Percentiles rank a stretch among this genome's conserved stretches.
Evolutionary conservation across 306 rosid species (phyloP).

Genomic region (Arachis stenosperma): DNA sequence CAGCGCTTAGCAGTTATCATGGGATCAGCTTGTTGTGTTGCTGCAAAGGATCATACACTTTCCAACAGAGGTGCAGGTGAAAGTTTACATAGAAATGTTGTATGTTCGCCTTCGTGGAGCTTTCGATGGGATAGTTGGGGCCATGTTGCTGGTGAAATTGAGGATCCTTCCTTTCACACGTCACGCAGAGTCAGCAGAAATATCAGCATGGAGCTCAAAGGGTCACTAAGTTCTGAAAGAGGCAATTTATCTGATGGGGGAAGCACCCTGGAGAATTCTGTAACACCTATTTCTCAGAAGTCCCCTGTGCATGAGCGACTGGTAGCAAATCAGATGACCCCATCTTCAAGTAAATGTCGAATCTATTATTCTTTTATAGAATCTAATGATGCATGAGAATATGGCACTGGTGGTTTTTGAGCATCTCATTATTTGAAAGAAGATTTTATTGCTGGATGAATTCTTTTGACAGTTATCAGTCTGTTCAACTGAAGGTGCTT

Average conservation of each 20-base stretch:
- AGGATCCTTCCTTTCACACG: conserved; percentile 47
- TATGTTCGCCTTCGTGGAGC: conserved; percentile 60
- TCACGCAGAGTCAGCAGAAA: conserved; percentile 54
- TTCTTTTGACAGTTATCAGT: conserved; percentile 22
- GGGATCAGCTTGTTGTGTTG: conserved; percentile 65
- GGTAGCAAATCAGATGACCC: conserved; percentile 50
- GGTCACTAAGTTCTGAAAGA: conserved; percentile 65
- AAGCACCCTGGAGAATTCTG: conserved; percentile 58
- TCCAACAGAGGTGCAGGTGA: conserved; percentile 49
- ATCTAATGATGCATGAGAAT: conserved; percentile 22
- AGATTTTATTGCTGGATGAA: conserved; percentile 16
- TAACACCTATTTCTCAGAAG: conserved; percentile 57
- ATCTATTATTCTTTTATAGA: conserved; percentile 2
- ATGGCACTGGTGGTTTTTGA: conserved; percentile 5
- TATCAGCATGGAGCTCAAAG: conserved; percentile 66
- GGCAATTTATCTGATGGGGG: conserved; percentile 60
- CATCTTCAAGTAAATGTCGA: conserved; percentile 56
- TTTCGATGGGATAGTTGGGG: conserved; percentile 59
- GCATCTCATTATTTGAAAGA: conserved; percentile 14
- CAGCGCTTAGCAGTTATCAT: conserved; percentile 41
- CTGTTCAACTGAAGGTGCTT: background rate
- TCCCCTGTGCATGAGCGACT: conserved; percentile 54
- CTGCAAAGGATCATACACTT: conserved; percentile 51
- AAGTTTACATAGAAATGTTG: conserved; percentile 44
- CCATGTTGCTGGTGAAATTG: conserved; percentile 58